These are phyloP conservation scores for Jasminum sambac DNA, from an alignment of 257 asterid species.

Conservation along the genomic window DNA sequence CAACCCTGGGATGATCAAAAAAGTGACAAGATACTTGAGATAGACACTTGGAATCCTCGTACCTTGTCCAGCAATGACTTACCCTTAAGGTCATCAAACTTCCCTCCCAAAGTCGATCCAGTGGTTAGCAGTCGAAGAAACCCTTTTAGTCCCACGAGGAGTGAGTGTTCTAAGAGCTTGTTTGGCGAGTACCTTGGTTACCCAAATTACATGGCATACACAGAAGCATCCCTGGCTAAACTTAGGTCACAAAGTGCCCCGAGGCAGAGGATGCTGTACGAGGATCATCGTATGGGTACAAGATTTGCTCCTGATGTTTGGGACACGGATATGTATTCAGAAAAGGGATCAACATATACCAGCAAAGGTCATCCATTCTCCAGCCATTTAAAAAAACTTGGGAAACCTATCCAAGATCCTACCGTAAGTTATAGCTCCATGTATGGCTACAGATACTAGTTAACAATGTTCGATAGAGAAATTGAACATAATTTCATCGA, in stretches of 20 bases:
- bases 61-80: conserved; percentile 64
- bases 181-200: neutral
- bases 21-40: conserved; percentile 79
- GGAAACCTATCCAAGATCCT: conserved; percentile 28
- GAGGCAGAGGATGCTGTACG: conserved; percentile 39
- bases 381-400: conserved; percentile 36
- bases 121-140: neutral
- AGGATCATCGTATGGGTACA: conserved; percentile 23
- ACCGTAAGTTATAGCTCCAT: conserved; percentile 25
- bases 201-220: conserved; percentile 16
- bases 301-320: conserved; percentile 26
- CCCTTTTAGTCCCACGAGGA: conserved; percentile 11
- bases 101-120: conserved; percentile 45
- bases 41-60: conserved; percentile 84
- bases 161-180: conserved; percentile 7
- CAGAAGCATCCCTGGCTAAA: conserved; percentile 16
- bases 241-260: conserved; percentile 23
- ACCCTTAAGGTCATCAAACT: conserved; percentile 38
- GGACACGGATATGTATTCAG: conserved; percentile 40
- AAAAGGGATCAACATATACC: conserved; percentile 33
- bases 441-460: conserved; percentile 33
- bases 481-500: neutral
- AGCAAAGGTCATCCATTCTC: conserved; percentile 34
- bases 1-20: conserved; percentile 49
- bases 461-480: conserved; percentile 1